phyloP scores from a whole-genome alignment of 768 basidiomycete genomes.

The Tylopilus felleus region DNA sequence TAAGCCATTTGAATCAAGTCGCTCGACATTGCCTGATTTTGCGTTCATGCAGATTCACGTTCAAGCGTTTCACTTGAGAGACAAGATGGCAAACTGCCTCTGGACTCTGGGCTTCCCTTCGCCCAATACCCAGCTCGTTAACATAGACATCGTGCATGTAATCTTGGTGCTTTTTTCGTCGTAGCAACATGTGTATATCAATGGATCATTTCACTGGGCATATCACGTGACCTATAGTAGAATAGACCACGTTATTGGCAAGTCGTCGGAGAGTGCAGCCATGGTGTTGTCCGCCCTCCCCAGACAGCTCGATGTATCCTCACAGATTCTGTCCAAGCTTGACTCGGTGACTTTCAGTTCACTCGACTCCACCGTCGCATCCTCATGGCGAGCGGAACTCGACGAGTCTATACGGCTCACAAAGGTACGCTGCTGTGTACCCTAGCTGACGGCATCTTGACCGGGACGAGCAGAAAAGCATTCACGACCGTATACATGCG shows the following conservation, averaged over 20 bases:
- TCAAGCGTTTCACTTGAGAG: constrained; percentile 62
- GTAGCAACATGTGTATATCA: constrained; percentile 20
- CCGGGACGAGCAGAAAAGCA: constrained; percentile 46
- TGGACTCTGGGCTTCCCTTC: background rate
- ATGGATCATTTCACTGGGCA: background rate
- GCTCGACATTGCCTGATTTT: constrained; percentile 2
- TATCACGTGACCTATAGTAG: constrained; percentile 19
- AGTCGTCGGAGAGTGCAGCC: constrained; percentile 3
- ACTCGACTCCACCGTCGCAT: constrained; percentile 56
- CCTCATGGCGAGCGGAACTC: constrained; percentile 70
- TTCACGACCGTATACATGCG: constrained; percentile 69
- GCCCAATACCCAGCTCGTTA: constrained; percentile 27
- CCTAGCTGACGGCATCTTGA: background rate
- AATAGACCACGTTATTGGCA: background rate
- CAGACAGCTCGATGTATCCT: constrained; percentile 68
- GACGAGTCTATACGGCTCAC: constrained; percentile 67
- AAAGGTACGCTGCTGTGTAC: constrained; percentile 47
- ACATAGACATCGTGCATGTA: constrained; percentile 28
- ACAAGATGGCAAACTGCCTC: background rate
- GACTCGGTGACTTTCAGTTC: constrained; percentile 57
- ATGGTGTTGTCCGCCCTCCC: constrained; percentile 76
- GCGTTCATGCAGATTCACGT: constrained; percentile 60
- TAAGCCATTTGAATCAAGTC: constrained; percentile 27
- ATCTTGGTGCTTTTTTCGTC: constrained; percentile 21
- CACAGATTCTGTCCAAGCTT: constrained; percentile 66